Evolutionary conservation across 2,329 filamentous ascomycete species (phyloP).

Genomic region (Metarhizium brunneum): DNA sequence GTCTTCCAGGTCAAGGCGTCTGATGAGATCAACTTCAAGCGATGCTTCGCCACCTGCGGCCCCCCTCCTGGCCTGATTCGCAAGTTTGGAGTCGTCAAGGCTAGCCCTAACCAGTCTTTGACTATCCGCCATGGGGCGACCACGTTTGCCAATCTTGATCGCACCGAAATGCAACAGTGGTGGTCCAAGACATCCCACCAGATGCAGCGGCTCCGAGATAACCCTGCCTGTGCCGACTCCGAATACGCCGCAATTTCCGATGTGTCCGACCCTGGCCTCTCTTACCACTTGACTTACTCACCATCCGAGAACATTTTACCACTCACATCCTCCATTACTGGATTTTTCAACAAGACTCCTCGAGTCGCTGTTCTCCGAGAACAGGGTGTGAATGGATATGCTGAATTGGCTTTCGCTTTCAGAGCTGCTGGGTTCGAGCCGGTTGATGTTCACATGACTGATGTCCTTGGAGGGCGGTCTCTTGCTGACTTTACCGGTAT

Average conservation of each 20-base stretch:
- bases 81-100: constrained; percentile 71
- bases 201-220: constrained; percentile 87
- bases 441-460: constrained; percentile 94
- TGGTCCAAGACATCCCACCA: constrained; percentile 85
- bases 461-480: constrained; percentile 71
- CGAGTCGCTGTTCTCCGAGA: constrained; percentile 89
- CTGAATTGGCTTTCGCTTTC: constrained; percentile 98
- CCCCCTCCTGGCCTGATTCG: constrained; percentile 73
- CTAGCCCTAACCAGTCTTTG: constrained; percentile 62
- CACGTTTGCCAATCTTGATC: constrained; percentile 58
- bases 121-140: constrained; percentile 63
- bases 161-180: constrained; percentile 69
- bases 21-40: constrained; percentile 76
- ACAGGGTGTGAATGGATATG: constrained; percentile 89
- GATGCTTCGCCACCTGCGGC: constrained; percentile 85
- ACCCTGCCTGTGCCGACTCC: constrained; percentile 73
- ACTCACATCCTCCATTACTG: constrained; percentile 33
- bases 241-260: constrained; percentile 72
- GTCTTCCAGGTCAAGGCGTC: constrained; percentile 88
- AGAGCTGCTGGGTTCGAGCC: constrained; percentile 82
- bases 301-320: constrained; percentile 70
- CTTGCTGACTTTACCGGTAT: constrained; percentile 78
- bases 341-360: constrained; percentile 49
- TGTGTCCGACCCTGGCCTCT: constrained; percentile 69
- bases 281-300: constrained; percentile 73